A percentile compares a stretch with the other conserved stretches of the same genome.
phyloP scores from a whole-genome alignment of 1,284 basidiomycete species.

The Pseudozyma hubeiensis region DNA sequence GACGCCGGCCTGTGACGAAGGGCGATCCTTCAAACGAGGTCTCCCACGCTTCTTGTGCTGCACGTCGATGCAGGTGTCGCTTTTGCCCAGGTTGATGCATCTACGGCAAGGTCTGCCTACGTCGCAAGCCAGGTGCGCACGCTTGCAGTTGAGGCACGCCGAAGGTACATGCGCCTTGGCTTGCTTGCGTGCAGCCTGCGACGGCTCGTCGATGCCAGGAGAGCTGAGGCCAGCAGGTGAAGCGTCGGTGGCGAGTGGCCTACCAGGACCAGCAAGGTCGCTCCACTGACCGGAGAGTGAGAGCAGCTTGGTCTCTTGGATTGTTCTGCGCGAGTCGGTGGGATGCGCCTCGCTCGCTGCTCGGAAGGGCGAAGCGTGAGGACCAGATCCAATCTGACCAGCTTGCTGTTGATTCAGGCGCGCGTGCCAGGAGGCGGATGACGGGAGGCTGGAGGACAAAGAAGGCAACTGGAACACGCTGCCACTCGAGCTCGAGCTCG shows the following conservation, averaged over 20 bases:
- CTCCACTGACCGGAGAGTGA: constrained; percentile 24
- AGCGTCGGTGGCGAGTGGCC: constrained; percentile 2
- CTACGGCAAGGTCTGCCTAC: constrained; percentile 55
- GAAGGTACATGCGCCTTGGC: constrained; percentile 57
- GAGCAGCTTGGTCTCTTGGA: constrained; percentile 19
- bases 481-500: constrained; percentile 21
- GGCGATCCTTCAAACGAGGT: constrained; percentile 55
- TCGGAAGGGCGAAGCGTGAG: constrained; percentile 9
- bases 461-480: constrained; percentile 38
- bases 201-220: constrained; percentile 15
- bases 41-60: constrained; percentile 62
- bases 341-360: constrained; percentile 14
- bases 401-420: constrained; percentile 4
- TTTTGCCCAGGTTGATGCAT: constrained; percentile 59
- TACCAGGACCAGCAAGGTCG: constrained; percentile 10
- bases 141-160: constrained; percentile 61
- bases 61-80: constrained; percentile 61
- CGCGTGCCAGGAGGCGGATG: constrained; percentile 35
- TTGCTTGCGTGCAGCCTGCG: constrained; percentile 36
- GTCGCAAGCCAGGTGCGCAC: constrained; percentile 60
- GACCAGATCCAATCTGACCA: neutral
- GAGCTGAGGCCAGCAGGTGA: constrained; percentile 19
- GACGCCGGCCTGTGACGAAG: constrained; percentile 34
- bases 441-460: constrained; percentile 36
- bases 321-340: constrained; percentile 8